These are phyloP conservation scores for Flaveria robusta DNA, from an alignment of 129 eudicot species.

Conservation along the genomic window DNA sequence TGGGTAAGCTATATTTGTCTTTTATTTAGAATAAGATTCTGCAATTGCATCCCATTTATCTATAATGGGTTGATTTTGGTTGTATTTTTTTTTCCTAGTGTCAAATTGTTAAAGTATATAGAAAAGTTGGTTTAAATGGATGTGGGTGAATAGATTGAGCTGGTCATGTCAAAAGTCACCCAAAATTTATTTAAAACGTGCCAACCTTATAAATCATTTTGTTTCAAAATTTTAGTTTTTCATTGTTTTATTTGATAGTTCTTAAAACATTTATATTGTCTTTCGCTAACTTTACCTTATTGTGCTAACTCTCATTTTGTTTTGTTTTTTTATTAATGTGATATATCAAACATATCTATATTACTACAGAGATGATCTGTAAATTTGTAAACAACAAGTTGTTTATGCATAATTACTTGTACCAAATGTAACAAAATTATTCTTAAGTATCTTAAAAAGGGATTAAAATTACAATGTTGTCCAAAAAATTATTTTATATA, in stretches of 20 bases:
- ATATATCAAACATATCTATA: too few species aligned
- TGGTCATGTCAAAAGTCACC: neutral
- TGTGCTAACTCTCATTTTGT: too few species aligned
- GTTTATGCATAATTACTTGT: too few species aligned
- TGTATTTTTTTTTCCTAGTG: neutral
- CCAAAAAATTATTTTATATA: too few species aligned
- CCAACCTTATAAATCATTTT: neutral
- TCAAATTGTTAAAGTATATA: neutral
- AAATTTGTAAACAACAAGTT: too few species aligned
- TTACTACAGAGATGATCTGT: too few species aligned
- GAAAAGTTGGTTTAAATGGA: neutral
- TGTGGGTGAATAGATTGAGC: neutral
- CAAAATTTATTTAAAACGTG: neutral
- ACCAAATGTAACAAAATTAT: too few species aligned
- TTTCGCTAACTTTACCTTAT: too few species aligned
- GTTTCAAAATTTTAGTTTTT: neutral
- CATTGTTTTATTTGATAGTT: neutral
- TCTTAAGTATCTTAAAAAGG: too few species aligned
- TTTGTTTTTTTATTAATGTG: too few species aligned
- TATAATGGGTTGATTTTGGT: neutral
- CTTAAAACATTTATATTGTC: neutral
- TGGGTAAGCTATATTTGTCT: conserved; percentile 52
- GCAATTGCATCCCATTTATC: neutral
- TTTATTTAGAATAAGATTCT: neutral
- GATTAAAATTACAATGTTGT: too few species aligned